A percentile compares a stretch with the other conserved stretches of the same genome.
Evolutionary conservation across 108 stramenopile genomes (phyloP).

Genomic region (Cyclotella kingstonii): DNA sequence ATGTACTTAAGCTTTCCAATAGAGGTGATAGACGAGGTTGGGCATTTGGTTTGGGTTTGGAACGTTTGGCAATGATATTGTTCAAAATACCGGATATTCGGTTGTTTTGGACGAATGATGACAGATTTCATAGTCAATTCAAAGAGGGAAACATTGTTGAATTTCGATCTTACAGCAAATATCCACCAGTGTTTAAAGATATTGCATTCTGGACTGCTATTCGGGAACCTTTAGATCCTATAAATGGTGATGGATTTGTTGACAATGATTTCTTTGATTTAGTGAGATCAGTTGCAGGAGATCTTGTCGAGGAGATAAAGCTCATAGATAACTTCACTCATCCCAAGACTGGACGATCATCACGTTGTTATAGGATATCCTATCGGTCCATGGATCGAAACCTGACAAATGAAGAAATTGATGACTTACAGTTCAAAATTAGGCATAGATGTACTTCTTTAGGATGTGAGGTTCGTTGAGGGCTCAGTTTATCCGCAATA

Average conservation of each 20-base stretch:
- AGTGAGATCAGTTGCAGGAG: conserved; percentile 89
- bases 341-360: conserved; percentile 82
- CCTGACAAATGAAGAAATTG: conserved; percentile 96
- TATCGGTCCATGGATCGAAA: conserved; percentile 96
- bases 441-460: conserved; percentile 32
- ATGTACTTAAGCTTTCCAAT: conserved; percentile 76
- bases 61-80: conserved; percentile 89
- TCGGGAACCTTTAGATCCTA: background rate
- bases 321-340: conserved; percentile 91
- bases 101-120: conserved; percentile 93
- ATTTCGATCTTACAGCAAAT: conserved; percentile 94
- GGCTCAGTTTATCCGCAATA: too few relatives aligned
- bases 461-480: conserved; percentile 26
- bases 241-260: conserved; percentile 49
- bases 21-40: conserved; percentile 74
- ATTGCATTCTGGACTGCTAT: conserved; percentile 83
- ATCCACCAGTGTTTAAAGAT: conserved; percentile 93
- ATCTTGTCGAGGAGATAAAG: conserved; percentile 88
- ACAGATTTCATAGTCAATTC: conserved; percentile 90
- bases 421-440: conserved; percentile 83
- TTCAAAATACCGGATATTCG: conserved; percentile 98
- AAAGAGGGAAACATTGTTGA: conserved; percentile 62
- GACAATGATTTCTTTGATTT: conserved; percentile 90
- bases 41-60: conserved; percentile 95
- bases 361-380: conserved; percentile 90